These are phyloP conservation scores for Coniochaeta sp. DNA, from an alignment of 2,329 filamentous ascomycete genomes.

Conservation along the genomic window DNA sequence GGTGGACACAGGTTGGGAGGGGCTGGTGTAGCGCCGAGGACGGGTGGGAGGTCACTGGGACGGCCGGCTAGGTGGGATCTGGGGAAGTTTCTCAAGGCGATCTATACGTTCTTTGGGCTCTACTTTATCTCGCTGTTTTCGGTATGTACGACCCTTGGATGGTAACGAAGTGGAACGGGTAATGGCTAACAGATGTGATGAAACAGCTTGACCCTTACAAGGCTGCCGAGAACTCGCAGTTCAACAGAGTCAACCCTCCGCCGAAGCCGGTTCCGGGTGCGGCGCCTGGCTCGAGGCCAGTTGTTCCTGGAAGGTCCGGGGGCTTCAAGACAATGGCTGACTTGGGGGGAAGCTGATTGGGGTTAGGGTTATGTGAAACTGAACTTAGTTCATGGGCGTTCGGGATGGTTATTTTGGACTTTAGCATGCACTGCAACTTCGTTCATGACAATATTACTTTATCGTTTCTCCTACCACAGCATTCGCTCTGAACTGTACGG, in stretches of 20 bases:
- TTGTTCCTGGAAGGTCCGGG: slow-evolving; percentile 22
- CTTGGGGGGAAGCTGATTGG: slow-evolving; percentile 22
- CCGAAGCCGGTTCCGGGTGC: slow-evolving; percentile 9
- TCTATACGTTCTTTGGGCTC: slow-evolving; percentile 51
- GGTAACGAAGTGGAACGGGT: too few relatives aligned
- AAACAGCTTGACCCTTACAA: slow-evolving; percentile 58
- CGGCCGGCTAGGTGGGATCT: slow-evolving; percentile 24
- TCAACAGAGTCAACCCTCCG: slow-evolving; percentile 43
- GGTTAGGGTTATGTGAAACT: not conserved
- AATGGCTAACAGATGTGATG: too few relatives aligned
- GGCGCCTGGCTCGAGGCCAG: slow-evolving; percentile 15
- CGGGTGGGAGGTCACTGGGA: slow-evolving; percentile 6
- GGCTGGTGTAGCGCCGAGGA: slow-evolving; percentile 13
- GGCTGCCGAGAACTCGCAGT: slow-evolving; percentile 51
- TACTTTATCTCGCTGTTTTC: slow-evolving; percentile 57
- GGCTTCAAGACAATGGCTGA: slow-evolving; percentile 52
- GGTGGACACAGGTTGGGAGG: slow-evolving; percentile 53
- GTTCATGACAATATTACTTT: too few relatives aligned
- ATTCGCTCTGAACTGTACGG: not conserved
- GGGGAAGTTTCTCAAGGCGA: slow-evolving; percentile 37
- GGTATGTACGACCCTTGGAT: slow-evolving; percentile 35
- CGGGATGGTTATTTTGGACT: not conserved
- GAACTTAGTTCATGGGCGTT: not conserved
- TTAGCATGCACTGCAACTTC: too few relatives aligned
- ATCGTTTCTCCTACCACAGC: too few relatives aligned